Evolutionary conservation across 73 alveolate genomes (phyloP), one percentile per base, ranked within the genome.

Genomic region (Paraurostyla sp.): DNA sequence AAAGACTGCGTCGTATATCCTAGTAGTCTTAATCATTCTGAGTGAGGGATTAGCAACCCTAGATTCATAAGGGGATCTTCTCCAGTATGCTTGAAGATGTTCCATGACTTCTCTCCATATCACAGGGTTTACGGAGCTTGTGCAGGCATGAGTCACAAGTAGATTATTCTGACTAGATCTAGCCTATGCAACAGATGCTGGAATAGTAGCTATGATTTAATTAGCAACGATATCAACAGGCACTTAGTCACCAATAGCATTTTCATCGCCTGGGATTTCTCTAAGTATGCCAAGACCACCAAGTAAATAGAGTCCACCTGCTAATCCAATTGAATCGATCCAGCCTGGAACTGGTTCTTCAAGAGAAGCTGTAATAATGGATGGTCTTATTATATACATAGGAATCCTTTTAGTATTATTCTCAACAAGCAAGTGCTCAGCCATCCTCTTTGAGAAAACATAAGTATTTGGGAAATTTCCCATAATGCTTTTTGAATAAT

Each of bases 301-400:
- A 33, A 92, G 68, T 16, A 95, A 50, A 85, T 76, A 96, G 41
- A 95, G 75, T 0, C 98, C 98, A 41, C 97, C 95, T 35, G 94
- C 91, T 30, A 98, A 97, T n/a, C 96, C 91, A 2, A 96, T 71
- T 41, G 97, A 87, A 71, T 96, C 99, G n/a, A 95, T 93, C 99
- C 99, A 96, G 48, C 99, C 99, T 13, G 96, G 95, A 23, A 73
- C 38, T n/a, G 99, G 99, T 59, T 95, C 98, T 33, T 80, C 92
- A 46, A 89, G 71, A 25, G 97, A 80, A 15, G 98, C 97, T 0
- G 96, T 96, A 35, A 96, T 90, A 52, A 96, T 96, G 27, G 98
- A 85, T 27, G 99, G 99, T 65, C 99, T 85, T 11, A 88, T 59
- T 9, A 96, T 93, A 1, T 94, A 83, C 57, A 96, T 11, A 0